Conservation (phyloP, 2,329 filamentous ascomycete genomes). For the Pseudofabraea citricarpa region DNA sequence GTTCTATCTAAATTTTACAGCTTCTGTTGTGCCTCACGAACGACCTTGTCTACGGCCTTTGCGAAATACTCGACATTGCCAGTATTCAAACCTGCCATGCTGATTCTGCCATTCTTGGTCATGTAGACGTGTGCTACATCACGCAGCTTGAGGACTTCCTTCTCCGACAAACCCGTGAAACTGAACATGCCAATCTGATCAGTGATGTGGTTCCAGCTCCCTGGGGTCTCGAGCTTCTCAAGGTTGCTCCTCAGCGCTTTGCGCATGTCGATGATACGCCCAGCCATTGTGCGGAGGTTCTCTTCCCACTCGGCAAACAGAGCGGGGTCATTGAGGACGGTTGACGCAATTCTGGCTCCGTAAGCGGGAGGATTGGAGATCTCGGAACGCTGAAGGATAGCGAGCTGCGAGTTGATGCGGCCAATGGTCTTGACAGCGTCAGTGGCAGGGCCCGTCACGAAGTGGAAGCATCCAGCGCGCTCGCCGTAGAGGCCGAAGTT, state of each 20-base stretch:
- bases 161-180: slow-evolving; percentile 75
- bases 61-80: slow-evolving; percentile 92
- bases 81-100: slow-evolving; percentile 96
- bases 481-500: slow-evolving; percentile 97
- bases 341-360: slow-evolving; percentile 81
- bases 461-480: slow-evolving; percentile 94
- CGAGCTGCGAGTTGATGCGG: slow-evolving; percentile 80
- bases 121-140: slow-evolving; percentile 76
- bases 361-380: slow-evolving; percentile 97
- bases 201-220: slow-evolving; percentile 94
- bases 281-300: slow-evolving; percentile 89
- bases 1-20: no score
- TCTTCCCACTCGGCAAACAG: slow-evolving; percentile 87
- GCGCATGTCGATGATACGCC: slow-evolving; percentile 91
- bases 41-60: slow-evolving; percentile 80
- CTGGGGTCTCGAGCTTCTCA: slow-evolving; percentile 80
- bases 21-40: slow-evolving; percentile 33
- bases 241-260: slow-evolving; percentile 71
- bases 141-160: slow-evolving; percentile 67
- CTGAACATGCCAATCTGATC: slow-evolving; percentile 99
- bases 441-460: slow-evolving; percentile 69
- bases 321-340: slow-evolving; percentile 74
- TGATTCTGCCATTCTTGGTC: slow-evolving; percentile 97
- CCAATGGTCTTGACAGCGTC: slow-evolving; percentile 54
- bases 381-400: slow-evolving; percentile 92